Base-by-base conservation (phyloP, 2,329 filamentous ascomycete species). In the Falciphora oryzae region DNA sequence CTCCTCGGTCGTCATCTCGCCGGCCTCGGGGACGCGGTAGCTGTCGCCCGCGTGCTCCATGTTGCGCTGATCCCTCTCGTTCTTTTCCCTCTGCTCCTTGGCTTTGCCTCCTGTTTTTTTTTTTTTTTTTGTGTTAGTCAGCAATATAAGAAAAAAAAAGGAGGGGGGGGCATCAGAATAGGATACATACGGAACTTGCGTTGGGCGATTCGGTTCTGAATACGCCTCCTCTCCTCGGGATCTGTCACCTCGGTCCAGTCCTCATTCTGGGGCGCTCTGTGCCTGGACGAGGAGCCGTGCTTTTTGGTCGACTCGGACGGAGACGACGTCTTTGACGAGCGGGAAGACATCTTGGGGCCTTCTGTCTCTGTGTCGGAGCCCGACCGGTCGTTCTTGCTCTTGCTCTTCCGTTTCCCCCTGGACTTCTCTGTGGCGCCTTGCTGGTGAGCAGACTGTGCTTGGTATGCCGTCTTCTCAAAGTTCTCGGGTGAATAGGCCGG, bases 171-270 rank as follows among this genome's bases (percentile, higher is more conserved):
- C 16, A 13, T 13, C 38, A 25, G 5, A 28, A 27, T 18, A 38
- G 35, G 10, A 27, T 25, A 78, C 88, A 71, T 82, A 92, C 90
- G 83, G 69, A 91, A 92, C 70, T 91, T 91, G 69, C 89, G 82
- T 71, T 92, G 90, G 2, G 89, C 89, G 66, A 92, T 84, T 64
- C 89, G 84, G 73, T 93, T 93, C 73, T 93, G 90, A 62, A 92
- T 89, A 66, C 89, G 87, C 67, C 90, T 81, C 71, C 90, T 82
- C 76, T 91, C 88, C 66, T 87, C 86, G 0, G 88, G 88, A 69
- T 92, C 89, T 8, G 83, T 84, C 58, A 92, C 82, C 0, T 88
- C 83, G 32, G 84, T 81, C 90, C 90, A 93, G 76, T 91, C 85
- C 67, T 89, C 82, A 3, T 78, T 78, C 68, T 81, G 83, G 66